phyloP scores from a whole-genome alignment of 768 basidiomycete genomes.

The Neoboletus magnificus region DNA sequence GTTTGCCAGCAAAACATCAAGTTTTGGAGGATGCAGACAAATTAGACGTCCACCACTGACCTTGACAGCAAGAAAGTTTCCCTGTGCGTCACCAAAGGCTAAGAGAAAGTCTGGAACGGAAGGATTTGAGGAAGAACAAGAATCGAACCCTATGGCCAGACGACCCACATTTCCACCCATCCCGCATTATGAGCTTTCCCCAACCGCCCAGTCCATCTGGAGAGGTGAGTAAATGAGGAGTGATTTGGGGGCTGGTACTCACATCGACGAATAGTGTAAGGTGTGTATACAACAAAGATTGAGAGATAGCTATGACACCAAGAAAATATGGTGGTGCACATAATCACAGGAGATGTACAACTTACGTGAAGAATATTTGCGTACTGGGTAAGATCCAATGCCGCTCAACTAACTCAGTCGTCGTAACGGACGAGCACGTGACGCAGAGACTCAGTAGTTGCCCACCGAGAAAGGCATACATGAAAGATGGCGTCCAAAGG shows the following conservation, averaged over 20 bases:
- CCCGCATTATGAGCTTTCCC: conserved; percentile 64
- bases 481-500: conserved; percentile 29
- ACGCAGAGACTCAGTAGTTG: conserved; percentile 23
- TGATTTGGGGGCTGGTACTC: conserved; percentile 23
- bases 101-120: conserved; percentile 62
- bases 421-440: conserved; percentile 51
- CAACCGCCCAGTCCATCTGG: conserved; percentile 79
- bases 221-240: background rate
- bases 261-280: conserved; percentile 88
- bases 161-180: conserved; percentile 83
- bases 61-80: conserved; percentile 81
- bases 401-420: conserved; percentile 63
- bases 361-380: conserved; percentile 77
- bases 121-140: background rate
- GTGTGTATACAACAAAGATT: conserved; percentile 72
- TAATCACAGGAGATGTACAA: conserved; percentile 8
- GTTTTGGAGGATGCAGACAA: background rate
- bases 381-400: conserved; percentile 75
- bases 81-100: conserved; percentile 80
- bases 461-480: conserved; percentile 26
- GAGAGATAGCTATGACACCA: conserved; percentile 59
- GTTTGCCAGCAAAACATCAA: background rate
- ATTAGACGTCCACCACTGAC: conserved; percentile 28
- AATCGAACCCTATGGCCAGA: background rate
- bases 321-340: background rate